Percentiles rank a stretch among this genome's conserved stretches.
Conservation (phyloP, 163 green algal genomes). For the Scenedesmus sp. region DNA sequence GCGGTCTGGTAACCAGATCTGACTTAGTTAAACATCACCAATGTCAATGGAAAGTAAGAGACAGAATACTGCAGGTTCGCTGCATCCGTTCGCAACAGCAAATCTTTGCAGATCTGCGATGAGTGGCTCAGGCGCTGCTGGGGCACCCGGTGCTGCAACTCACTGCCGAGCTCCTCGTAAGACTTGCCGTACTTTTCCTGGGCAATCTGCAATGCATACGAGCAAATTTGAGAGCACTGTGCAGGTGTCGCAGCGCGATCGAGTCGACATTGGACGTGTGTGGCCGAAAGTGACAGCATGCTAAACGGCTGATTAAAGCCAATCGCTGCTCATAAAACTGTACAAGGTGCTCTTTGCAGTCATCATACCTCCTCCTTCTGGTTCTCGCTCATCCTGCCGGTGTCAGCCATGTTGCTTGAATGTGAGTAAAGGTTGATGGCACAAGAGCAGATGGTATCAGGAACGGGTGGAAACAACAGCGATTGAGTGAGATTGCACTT, state of each 20-base stretch:
- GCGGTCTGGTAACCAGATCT: not conserved
- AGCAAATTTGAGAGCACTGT: not conserved
- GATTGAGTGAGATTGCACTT: not conserved
- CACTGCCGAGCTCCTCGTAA: slow-evolving; percentile 35
- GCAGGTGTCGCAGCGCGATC: not conserved
- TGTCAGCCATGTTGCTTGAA: slow-evolving; percentile 17
- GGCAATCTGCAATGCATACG: slow-evolving; percentile 18
- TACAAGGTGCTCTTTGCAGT: not conserved
- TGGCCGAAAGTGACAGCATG: not conserved
- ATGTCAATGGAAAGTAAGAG: no score
- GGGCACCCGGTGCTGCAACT: not conserved
- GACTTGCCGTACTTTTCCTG: slow-evolving; percentile 56
- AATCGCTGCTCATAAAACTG: not conserved
- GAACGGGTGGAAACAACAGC: not conserved
- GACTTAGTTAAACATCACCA: not conserved
- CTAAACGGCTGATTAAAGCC: not conserved
- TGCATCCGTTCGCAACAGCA: not conserved
- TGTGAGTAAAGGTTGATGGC: not conserved
- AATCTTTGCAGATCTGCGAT: not conserved
- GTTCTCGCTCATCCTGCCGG: slow-evolving; percentile 36
- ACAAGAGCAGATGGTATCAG: not conserved
- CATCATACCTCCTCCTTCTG: slow-evolving; percentile 26
- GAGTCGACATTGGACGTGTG: not conserved
- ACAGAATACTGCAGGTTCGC: no score
- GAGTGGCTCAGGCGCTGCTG: not conserved